phyloP scores from a whole-genome alignment of 805 yeast genomes.

The Lachancea kluyveri region DNA sequence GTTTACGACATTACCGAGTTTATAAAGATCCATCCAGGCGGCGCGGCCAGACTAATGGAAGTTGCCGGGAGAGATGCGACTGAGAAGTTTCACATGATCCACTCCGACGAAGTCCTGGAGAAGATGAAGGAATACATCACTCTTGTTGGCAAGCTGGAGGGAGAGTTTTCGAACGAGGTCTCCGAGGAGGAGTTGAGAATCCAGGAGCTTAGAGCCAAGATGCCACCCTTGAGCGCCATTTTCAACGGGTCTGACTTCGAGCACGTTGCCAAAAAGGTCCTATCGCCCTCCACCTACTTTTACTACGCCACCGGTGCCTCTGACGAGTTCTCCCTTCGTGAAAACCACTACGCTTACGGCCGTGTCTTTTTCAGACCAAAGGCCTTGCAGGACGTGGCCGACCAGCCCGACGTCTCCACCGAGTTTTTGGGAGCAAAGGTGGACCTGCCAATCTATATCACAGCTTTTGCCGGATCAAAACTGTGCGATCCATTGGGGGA shows the following conservation, averaged over 20 bases:
- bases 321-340: slow-evolving; percentile 41
- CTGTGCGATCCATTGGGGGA: slow-evolving; percentile 41
- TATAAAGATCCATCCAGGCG: slow-evolving; percentile 82
- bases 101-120: slow-evolving; percentile 22
- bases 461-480: slow-evolving; percentile 42
- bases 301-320: slow-evolving; percentile 45
- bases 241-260: slow-evolving; percentile 37
- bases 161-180: slow-evolving; percentile 9
- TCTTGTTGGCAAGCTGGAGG: slow-evolving; percentile 14
- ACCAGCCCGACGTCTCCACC: slow-evolving; percentile 37
- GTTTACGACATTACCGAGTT: slow-evolving; percentile 82
- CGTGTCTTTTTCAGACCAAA: slow-evolving; percentile 43
- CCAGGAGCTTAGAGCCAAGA: slow-evolving; percentile 6
- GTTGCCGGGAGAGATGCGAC: slow-evolving; percentile 86
- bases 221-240: slow-evolving; percentile 31
- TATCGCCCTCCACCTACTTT: slow-evolving; percentile 34
- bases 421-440: slow-evolving; percentile 42
- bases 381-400: slow-evolving; percentile 31
- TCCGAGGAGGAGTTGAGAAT: slow-evolving; percentile 16
- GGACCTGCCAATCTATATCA: slow-evolving; percentile 41
- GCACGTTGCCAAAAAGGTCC: slow-evolving; percentile 31
- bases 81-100: slow-evolving; percentile 32
- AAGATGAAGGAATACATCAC: slow-evolving; percentile 12
- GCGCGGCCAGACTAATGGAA: slow-evolving; percentile 63
- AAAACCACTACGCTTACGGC: slow-evolving; percentile 38